Evolutionary conservation across 2,329 filamentous ascomycete genomes (phyloP).

Genomic region (Colletotrichum simmondsii): DNA sequence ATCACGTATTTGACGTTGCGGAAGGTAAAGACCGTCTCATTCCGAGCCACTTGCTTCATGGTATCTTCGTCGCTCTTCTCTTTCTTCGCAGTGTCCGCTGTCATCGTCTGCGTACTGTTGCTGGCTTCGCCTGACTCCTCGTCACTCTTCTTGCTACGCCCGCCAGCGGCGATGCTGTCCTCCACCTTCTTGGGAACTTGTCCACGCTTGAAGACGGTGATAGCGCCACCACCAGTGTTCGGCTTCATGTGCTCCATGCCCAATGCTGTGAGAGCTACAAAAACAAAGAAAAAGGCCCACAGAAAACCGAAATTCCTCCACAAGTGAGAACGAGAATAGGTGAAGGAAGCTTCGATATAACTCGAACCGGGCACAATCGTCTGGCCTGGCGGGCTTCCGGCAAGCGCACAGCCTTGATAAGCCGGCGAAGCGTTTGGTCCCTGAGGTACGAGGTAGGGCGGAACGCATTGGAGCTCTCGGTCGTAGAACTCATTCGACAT

Average conservation of each 20-base stretch:
- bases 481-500: slow-evolving; percentile 72
- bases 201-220: slow-evolving; percentile 72
- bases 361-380: slow-evolving; percentile 62
- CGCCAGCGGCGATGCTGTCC: slow-evolving; percentile 65
- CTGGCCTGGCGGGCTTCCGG: slow-evolving; percentile 64
- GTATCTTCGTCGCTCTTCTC: slow-evolving; percentile 42
- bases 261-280: slow-evolving; percentile 53
- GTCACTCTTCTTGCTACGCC: slow-evolving; percentile 56
- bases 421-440: slow-evolving; percentile 55
- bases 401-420: slow-evolving; percentile 70
- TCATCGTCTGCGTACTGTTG: slow-evolving; percentile 74
- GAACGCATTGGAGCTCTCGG: slow-evolving; percentile 63
- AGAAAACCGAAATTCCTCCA: slow-evolving; percentile 70
- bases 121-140: slow-evolving; percentile 54
- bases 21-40: slow-evolving; percentile 69
- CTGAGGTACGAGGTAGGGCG: slow-evolving; percentile 65
- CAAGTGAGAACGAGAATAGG: slow-evolving; percentile 65
- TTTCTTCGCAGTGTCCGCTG: slow-evolving; percentile 28
- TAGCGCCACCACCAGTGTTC: slow-evolving; percentile 67
- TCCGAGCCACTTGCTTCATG: slow-evolving; percentile 65
- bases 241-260: slow-evolving; percentile 60
- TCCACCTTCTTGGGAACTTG: slow-evolving; percentile 70
- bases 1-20: slow-evolving; percentile 62
- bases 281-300: slow-evolving; percentile 59
- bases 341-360: slow-evolving; percentile 65